A percentile compares a stretch with the other conserved stretches of the same genome.
Conservation (phyloP, 2,329 filamentous ascomycete species). For the Aspergillus pseudonomiae region DNA sequence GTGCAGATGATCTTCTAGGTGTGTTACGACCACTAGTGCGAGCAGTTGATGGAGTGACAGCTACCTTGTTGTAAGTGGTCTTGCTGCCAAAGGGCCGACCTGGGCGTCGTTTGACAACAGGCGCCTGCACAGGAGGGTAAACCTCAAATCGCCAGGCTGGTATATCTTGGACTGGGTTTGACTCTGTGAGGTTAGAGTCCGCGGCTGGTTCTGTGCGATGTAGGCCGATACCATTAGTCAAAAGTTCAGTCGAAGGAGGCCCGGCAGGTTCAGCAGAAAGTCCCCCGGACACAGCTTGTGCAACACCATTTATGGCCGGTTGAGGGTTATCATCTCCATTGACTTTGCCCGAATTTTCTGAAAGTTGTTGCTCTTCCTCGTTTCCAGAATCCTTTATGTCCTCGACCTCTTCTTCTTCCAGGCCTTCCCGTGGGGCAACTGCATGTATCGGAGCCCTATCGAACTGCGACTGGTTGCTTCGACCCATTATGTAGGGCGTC, state of each 20-base stretch:
- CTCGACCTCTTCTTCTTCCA: conserved; percentile 38
- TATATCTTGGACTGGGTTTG: conserved; percentile 39
- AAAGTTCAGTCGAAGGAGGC: conserved; percentile 38
- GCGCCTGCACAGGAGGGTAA: conserved; percentile 45
- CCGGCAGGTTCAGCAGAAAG: conserved; percentile 33
- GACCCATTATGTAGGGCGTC: conserved; percentile 97
- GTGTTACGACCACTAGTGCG: conserved; percentile 42
- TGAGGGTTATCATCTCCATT: conserved; percentile 19
- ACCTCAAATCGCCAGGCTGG: conserved; percentile 48
- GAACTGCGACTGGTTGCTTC: conserved; percentile 78
- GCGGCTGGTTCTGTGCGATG: conserved; percentile 22
- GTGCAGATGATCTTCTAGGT: conserved; percentile 35
- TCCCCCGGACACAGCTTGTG: conserved; percentile 14
- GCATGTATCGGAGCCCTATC: conserved; percentile 83
- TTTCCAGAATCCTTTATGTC: conserved; percentile 26
- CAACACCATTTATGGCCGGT: conserved; percentile 20
- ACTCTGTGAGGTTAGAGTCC: conserved; percentile 17
- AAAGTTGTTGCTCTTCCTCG: conserved; percentile 19
- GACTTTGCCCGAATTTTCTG: conserved; percentile 7
- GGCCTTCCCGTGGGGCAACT: conserved; percentile 80
- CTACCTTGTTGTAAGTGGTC: conserved; percentile 26
- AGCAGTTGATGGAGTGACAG: conserved; percentile 36
- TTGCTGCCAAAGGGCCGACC: conserved; percentile 43
- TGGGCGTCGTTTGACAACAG: conserved; percentile 38
- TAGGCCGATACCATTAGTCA: conserved; percentile 33